Conservation (phyloP, 1,284 basidiomycete species). For the Ganoderma meredithae region DNA sequence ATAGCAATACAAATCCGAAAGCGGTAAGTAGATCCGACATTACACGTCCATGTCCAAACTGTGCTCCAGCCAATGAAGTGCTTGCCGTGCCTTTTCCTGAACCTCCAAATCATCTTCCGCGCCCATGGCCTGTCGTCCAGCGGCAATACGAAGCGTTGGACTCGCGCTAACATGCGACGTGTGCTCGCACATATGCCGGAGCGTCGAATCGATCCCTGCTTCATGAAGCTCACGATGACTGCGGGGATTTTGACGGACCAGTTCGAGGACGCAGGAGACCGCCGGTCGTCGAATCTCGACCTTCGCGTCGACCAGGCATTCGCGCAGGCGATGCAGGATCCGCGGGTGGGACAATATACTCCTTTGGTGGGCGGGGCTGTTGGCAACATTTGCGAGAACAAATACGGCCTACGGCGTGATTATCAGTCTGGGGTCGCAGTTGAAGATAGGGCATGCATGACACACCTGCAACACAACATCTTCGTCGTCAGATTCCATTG, state of each 20-base stretch:
- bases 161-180: conserved; percentile 42
- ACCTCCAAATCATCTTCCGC: conserved; percentile 62
- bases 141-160: conserved; percentile 38
- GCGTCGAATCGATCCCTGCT: conserved; percentile 51
- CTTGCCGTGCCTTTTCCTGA: conserved; percentile 58
- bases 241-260: conserved; percentile 48
- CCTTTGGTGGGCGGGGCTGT: conserved; percentile 56
- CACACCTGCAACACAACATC: conserved; percentile 61
- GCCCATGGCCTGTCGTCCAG: conserved; percentile 39
- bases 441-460: not conserved
- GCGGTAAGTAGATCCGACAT: conserved; percentile 3
- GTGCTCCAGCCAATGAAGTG: conserved; percentile 47
- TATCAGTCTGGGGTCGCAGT: not conserved
- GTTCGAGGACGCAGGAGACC: conserved; percentile 61
- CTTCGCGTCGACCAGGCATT: conserved; percentile 62
- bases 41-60: conserved; percentile 33
- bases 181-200: conserved; percentile 62
- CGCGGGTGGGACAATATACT: conserved; percentile 56
- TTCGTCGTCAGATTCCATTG: conserved; percentile 57
- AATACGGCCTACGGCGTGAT: conserved; percentile 53
- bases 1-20: conserved; percentile 25
- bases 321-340: conserved; percentile 60
- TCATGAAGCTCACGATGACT: conserved; percentile 49
- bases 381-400: conserved; percentile 70
- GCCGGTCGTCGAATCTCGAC: conserved; percentile 67